Percentiles rank a stretch among this genome's conserved stretches.
Conservation (phyloP, 495 filamentous ascomycete genomes). For the Penicillium daleae region DNA sequence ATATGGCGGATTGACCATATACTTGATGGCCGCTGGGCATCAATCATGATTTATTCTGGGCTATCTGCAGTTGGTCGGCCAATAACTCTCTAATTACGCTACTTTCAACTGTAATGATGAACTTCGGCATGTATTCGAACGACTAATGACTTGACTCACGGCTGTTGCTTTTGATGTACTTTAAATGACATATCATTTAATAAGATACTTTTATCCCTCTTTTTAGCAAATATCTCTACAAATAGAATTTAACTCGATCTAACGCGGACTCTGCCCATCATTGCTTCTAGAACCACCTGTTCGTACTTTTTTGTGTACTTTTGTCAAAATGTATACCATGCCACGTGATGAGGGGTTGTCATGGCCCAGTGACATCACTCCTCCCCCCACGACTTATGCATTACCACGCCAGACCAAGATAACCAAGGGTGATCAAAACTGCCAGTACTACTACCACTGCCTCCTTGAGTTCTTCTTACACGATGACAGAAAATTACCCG, state of each 20-base stretch:
- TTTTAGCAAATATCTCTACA: background rate
- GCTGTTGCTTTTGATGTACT: background rate
- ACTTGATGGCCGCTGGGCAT: background rate
- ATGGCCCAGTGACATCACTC: conserved; percentile 16
- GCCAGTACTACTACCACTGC: background rate
- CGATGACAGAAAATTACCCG: conserved; percentile 35
- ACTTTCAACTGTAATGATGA: background rate
- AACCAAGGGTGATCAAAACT: background rate
- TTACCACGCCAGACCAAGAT: conserved; percentile 5
- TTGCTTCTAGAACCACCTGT: conserved; percentile 6
- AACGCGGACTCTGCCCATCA: background rate
- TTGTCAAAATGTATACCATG: background rate
- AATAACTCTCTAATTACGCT: background rate
- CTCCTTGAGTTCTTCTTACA: background rate
- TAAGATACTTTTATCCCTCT: background rate
- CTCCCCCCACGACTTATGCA: background rate
- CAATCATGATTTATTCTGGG: background rate
- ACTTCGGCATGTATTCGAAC: background rate
- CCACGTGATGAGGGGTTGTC: conserved; percentile 6
- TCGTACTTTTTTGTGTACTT: conserved; percentile 7
- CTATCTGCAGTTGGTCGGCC: background rate
- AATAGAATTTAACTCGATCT: background rate
- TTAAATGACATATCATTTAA: background rate
- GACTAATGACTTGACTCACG: background rate
- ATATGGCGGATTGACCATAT: background rate